Percentiles rank a stretch among this genome's conserved stretches.
These are phyloP conservation scores for Cryptosporidium sp. DNA, from an alignment of 169 alveolate species.

Conservation along the genomic window DNA sequence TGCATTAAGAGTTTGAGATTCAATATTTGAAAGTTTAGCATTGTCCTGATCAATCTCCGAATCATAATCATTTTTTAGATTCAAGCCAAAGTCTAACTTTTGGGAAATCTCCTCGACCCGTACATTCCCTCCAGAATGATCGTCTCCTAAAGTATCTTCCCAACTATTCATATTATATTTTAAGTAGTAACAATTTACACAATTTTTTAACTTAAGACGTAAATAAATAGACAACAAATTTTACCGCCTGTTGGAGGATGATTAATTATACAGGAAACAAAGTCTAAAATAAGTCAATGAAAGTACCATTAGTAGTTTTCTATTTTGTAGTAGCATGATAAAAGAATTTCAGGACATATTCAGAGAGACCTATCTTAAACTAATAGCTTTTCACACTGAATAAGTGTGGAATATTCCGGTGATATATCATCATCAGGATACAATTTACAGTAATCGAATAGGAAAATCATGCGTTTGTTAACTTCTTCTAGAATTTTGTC, in stretches of 20 bases:
- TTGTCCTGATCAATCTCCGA: neutral
- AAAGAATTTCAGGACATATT: neutral
- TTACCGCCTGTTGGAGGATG: neutral
- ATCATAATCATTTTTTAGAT: neutral
- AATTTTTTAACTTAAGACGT: neutral
- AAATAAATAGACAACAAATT: neutral
- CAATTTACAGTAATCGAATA: slow-evolving; percentile 1
- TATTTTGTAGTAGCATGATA: neutral
- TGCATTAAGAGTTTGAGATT: neutral
- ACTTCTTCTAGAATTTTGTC: slow-evolving; percentile 1
- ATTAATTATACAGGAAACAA: neutral
- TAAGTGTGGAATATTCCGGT: slow-evolving; percentile 27
- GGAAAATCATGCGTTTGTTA: slow-evolving; percentile 3
- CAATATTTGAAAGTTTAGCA: neutral
- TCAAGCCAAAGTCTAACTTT: neutral
- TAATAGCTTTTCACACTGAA: slow-evolving; percentile 8
- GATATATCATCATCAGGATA: slow-evolving; percentile 55
- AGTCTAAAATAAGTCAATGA: neutral
- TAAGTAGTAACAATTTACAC: neutral
- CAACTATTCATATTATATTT: slow-evolving; percentile 24
- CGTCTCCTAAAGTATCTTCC: slow-evolving; percentile 34
- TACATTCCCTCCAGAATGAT: neutral
- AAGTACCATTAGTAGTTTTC: neutral
- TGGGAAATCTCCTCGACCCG: neutral
- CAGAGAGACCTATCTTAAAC: neutral